Conservation (phyloP, 805 yeast genomes). For the Saturnispora saitoi region DNA sequence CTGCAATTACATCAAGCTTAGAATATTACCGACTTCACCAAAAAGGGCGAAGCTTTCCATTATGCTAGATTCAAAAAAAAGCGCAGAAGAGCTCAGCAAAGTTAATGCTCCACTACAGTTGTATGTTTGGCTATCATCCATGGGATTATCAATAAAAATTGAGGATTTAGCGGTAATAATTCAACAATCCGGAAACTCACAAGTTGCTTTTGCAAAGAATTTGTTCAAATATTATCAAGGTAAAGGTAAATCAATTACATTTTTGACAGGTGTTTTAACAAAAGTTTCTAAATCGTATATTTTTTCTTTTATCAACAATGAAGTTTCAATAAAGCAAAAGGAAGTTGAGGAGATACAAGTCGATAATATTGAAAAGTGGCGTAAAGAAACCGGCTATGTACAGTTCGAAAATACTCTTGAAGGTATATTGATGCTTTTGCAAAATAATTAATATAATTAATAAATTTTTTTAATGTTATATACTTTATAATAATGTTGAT, state of each 20-base stretch:
- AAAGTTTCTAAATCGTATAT: conserved; percentile 17
- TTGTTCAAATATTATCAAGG: conserved; percentile 35
- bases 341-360: conserved; percentile 12
- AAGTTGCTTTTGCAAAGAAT: conserved; percentile 31
- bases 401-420: conserved; percentile 3
- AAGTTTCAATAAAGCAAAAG: background rate
- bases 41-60: conserved; percentile 35
- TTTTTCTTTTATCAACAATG: background rate
- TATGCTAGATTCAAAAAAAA: conserved; percentile 32
- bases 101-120: conserved; percentile 33
- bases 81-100: conserved; percentile 30
- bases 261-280: conserved; percentile 19
- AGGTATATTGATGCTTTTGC: conserved; percentile 4
- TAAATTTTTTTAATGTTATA: background rate
- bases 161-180: conserved; percentile 33
- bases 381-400: conserved; percentile 15
- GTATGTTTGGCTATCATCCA: conserved; percentile 36
- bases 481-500: background rate
- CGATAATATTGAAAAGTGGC: conserved; percentile 17
- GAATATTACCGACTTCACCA: conserved; percentile 31
- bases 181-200: conserved; percentile 31
- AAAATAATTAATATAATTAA: background rate
- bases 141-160: conserved; percentile 39
- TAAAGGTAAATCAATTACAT: conserved; percentile 29
- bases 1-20: conserved; percentile 27